Evolutionary conservation across 2,329 filamentous ascomycete species (phyloP).

Genomic region (Tricladium varicosporioides): DNA sequence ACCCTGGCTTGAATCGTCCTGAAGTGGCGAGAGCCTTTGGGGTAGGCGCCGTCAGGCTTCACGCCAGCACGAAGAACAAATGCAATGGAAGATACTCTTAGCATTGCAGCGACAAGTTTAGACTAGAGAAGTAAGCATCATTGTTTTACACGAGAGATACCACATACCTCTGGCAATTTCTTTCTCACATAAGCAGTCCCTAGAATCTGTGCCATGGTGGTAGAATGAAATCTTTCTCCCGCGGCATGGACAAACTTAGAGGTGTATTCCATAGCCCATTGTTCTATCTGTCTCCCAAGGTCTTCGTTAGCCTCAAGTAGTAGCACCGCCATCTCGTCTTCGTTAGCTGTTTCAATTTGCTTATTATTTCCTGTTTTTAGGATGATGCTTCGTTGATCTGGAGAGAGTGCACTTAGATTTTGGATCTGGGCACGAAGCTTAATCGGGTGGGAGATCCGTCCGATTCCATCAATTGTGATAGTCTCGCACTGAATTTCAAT

Average conservation of each 20-base stretch:
- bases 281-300: slow-evolving; percentile 19
- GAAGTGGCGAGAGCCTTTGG: slow-evolving; percentile 5
- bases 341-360: background rate
- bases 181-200: slow-evolving; percentile 26
- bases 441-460: slow-evolving; percentile 18
- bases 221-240: slow-evolving; percentile 21
- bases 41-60: slow-evolving; percentile 8
- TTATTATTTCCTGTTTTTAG: slow-evolving; percentile 5
- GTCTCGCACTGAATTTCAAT: background rate
- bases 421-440: slow-evolving; percentile 15
- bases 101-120: slow-evolving; percentile 21
- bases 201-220: slow-evolving; percentile 25
- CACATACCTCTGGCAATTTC: slow-evolving; percentile 22
- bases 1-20: slow-evolving; percentile 25
- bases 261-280: slow-evolving; percentile 28
- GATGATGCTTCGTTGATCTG: slow-evolving; percentile 12
- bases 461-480: slow-evolving; percentile 25
- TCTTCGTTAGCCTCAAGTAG: slow-evolving; percentile 17
- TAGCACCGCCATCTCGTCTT: slow-evolving; percentile 8
- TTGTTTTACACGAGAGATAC: background rate
- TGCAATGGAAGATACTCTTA: slow-evolving; percentile 21
- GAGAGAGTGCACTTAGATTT: slow-evolving; percentile 11
- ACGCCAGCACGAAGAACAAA: slow-evolving; percentile 28
- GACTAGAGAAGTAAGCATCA: slow-evolving; percentile 14
- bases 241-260: slow-evolving; percentile 27